Evolutionary conservation across 495 filamentous ascomycete genomes (phyloP).

Genomic region (Hypoxylon lenormandii): DNA sequence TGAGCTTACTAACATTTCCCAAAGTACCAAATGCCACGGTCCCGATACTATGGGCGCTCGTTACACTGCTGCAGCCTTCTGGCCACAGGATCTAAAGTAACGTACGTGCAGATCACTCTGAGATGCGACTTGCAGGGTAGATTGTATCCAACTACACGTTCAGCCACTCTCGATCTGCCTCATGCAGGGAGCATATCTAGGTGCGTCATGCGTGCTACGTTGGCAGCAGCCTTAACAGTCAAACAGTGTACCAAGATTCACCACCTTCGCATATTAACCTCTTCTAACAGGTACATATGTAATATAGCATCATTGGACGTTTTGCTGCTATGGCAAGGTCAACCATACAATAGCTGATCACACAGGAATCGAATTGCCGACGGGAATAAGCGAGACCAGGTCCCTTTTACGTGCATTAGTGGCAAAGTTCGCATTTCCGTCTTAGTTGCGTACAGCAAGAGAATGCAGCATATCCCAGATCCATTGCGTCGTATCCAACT

Average conservation of each 20-base stretch:
- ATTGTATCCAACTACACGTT: constrained; percentile 18
- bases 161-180: constrained; percentile 41
- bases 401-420: constrained; percentile 1
- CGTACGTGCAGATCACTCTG: constrained; percentile 24
- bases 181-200: constrained; percentile 34
- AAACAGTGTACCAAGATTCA: constrained; percentile 2
- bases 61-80: constrained; percentile 29
- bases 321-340: too few species aligned
- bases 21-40: constrained; percentile 14
- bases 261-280: neutral
- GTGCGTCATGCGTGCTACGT: constrained; percentile 21
- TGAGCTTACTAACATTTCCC: constrained; percentile 15
- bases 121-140: constrained; percentile 12
- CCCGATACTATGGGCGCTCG: constrained; percentile 26
- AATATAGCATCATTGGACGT: too few species aligned
- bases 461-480: constrained; percentile 20
- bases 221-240: constrained; percentile 11
- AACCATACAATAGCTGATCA: too few species aligned
- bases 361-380: too few species aligned
- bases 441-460: constrained; percentile 7
- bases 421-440: constrained; percentile 20
- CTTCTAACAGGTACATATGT: too few species aligned
- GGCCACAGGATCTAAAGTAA: constrained; percentile 7
- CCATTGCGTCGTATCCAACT: constrained; percentile 14
- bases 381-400: too few species aligned